A percentile compares a stretch with the other conserved stretches of the same genome.
Evolutionary conservation across 1,284 basidiomycete species (phyloP).

Genomic region (Papiliotrema fonsecae): DNA sequence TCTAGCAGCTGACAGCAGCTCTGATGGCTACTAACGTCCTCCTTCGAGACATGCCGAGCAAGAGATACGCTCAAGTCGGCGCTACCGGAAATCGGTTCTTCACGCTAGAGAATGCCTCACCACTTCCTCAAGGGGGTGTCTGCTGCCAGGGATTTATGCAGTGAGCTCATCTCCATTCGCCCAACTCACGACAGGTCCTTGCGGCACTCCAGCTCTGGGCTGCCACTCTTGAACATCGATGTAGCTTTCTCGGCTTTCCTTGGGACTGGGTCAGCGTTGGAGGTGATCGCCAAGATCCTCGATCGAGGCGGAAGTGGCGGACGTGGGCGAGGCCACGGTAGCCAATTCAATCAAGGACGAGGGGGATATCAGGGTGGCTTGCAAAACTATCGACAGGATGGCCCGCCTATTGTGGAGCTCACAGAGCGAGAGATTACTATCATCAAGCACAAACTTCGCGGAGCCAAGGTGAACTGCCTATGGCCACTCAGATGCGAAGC

Average conservation of each 20-base stretch:
- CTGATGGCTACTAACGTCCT: slow-evolving; percentile 37
- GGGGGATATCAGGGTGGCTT: no score
- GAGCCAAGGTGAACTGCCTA: slow-evolving; percentile 11
- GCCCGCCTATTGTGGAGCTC: no score
- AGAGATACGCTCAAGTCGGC: slow-evolving; percentile 36
- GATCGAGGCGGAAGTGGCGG: slow-evolving; percentile 12
- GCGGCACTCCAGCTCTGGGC: slow-evolving; percentile 26
- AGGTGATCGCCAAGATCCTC: slow-evolving; percentile 17
- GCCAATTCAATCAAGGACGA: no score
- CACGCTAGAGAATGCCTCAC: slow-evolving; percentile 22
- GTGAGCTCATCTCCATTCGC: slow-evolving; percentile 17
- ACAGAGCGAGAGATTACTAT: slow-evolving; percentile 27
- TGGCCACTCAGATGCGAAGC: slow-evolving; percentile 38
- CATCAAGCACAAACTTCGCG: slow-evolving; percentile 38
- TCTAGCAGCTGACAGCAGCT: slow-evolving; percentile 26
- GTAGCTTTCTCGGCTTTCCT: slow-evolving; percentile 46
- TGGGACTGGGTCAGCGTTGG: slow-evolving; percentile 34
- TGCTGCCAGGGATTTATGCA: slow-evolving; percentile 46
- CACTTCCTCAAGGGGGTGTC: slow-evolving; percentile 30
- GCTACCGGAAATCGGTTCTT: slow-evolving; percentile 44
- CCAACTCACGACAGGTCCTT: slow-evolving; percentile 25
- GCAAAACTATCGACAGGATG: no score
- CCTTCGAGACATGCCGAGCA: slow-evolving; percentile 36
- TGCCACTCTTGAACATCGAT: slow-evolving; percentile 39
- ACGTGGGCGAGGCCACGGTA: slow-evolving; percentile 20